Percentiles rank a stretch among this genome's conserved stretches.
These are phyloP conservation scores for Tinospora cordifolia DNA, from an alignment of 164 flowering plant genomes.

Conservation along the genomic window DNA sequence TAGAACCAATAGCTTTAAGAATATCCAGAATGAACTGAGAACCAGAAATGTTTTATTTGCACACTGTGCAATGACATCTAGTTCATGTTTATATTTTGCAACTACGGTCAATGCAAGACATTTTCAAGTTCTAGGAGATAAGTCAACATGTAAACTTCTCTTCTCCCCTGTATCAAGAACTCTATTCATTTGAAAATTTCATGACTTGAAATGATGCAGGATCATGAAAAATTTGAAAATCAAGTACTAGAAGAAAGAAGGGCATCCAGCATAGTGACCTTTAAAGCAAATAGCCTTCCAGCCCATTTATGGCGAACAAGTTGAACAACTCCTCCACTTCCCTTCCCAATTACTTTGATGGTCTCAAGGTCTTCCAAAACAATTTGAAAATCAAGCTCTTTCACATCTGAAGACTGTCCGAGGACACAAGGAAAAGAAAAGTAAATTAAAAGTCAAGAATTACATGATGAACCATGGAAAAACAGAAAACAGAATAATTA, in stretches of 20 bases:
- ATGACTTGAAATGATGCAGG: not conserved
- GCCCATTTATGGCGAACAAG: slow-evolving; percentile 96
- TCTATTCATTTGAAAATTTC: not conserved
- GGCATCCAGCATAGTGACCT: slow-evolving; percentile 13
- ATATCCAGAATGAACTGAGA: not conserved
- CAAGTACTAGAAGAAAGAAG: not conserved
- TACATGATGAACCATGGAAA: not conserved
- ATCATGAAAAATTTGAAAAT: not conserved
- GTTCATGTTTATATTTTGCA: no score
- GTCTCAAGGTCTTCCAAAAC: slow-evolving; percentile 91
- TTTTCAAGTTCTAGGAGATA: not conserved
- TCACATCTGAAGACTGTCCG: slow-evolving; percentile 56
- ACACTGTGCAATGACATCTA: no score
- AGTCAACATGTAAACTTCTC: not conserved
- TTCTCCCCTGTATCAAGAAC: not conserved
- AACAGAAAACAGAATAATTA: not conserved
- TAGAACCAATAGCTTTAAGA: not conserved
- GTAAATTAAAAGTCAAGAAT: not conserved
- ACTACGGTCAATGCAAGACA: not conserved
- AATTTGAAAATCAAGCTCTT: slow-evolving; percentile 68
- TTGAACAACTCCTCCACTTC: slow-evolving; percentile 98
- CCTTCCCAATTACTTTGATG: slow-evolving; percentile 93
- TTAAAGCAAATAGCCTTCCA: slow-evolving; percentile 58
- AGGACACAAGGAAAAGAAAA: slow-evolving; percentile 11
- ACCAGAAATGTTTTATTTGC: no score